Conservation (phyloP, 306 rosid genomes). For the Sesbania bispinosa region DNA sequence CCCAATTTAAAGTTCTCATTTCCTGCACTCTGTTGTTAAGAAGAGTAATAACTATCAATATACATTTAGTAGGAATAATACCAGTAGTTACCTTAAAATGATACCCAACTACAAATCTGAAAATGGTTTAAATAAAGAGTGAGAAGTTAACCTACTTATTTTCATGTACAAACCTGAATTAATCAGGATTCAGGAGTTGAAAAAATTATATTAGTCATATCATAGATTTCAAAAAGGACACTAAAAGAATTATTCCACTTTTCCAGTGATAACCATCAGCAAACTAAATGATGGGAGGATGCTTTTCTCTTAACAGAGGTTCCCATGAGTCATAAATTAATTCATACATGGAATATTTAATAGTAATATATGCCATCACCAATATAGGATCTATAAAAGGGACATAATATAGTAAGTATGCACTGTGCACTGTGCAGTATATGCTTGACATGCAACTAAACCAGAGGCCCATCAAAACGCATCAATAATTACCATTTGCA, state of each 20-base stretch:
- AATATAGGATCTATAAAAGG: neutral
- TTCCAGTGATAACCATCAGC: neutral
- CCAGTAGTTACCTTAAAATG: slow-evolving; percentile 5
- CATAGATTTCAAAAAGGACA: neutral
- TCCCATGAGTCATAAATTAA: neutral
- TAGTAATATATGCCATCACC: neutral
- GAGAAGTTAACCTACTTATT: slow-evolving; percentile 1
- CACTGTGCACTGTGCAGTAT: neutral
- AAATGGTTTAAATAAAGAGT: slow-evolving; percentile 1
- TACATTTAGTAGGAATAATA: slow-evolving; percentile 18
- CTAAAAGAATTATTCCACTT: neutral
- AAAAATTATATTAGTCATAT: neutral
- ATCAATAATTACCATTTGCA: neutral
- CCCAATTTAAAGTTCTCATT: slow-evolving; percentile 70
- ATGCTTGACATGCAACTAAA: slow-evolving; percentile 20
- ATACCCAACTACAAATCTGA: slow-evolving; percentile 16
- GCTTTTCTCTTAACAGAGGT: neutral
- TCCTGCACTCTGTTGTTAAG: slow-evolving; percentile 64
- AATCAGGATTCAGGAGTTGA: neutral
- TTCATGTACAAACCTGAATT: neutral
- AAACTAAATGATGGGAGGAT: slow-evolving; percentile 14
- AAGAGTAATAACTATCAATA: slow-evolving; percentile 23
- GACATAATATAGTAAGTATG: neutral
- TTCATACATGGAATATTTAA: slow-evolving; percentile 12
- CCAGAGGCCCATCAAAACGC: neutral